Evolutionary conservation across 768 basidiomycete species (phyloP).

Genomic region (Suillus plorans): DNA sequence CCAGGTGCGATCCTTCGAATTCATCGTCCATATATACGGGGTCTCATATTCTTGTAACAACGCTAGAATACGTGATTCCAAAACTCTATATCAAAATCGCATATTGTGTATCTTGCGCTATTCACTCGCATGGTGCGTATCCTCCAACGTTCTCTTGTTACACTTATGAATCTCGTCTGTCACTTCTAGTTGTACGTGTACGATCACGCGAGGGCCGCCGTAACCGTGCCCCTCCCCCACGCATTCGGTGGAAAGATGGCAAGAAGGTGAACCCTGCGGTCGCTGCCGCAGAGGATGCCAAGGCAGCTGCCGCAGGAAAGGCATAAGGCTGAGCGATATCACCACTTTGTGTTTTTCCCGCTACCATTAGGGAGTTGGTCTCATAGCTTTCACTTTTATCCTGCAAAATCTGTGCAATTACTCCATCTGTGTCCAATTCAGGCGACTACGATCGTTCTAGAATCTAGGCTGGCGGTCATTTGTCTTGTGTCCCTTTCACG

Average conservation of each 20-base stretch:
- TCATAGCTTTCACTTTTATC: too few species aligned
- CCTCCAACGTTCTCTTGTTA: conserved; percentile 5
- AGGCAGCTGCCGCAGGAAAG: conserved; percentile 54
- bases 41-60: not conserved
- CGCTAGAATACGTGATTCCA: conserved; percentile 88
- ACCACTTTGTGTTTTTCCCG: conserved; percentile 9
- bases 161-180: not conserved
- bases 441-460: too few species aligned
- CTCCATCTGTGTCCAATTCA: too few species aligned
- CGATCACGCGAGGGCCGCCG: conserved; percentile 93
- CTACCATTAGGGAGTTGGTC: too few species aligned
- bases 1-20: conserved; percentile 53
- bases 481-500: too few species aligned
- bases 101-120: conserved; percentile 98
- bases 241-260: conserved; percentile 92
- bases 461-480: too few species aligned
- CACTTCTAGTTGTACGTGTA: conserved; percentile 87
- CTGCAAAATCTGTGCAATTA: too few species aligned
- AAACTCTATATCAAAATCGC: conserved; percentile 98
- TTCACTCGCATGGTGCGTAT: conserved; percentile 92
- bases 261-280: conserved; percentile 98
- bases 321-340: conserved; percentile 38
- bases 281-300: conserved; percentile 87
- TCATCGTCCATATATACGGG: not conserved
- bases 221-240: conserved; percentile 96